Conservation (phyloP, 2,329 filamentous ascomycete species). For the Penicillium sclerotigenum region DNA sequence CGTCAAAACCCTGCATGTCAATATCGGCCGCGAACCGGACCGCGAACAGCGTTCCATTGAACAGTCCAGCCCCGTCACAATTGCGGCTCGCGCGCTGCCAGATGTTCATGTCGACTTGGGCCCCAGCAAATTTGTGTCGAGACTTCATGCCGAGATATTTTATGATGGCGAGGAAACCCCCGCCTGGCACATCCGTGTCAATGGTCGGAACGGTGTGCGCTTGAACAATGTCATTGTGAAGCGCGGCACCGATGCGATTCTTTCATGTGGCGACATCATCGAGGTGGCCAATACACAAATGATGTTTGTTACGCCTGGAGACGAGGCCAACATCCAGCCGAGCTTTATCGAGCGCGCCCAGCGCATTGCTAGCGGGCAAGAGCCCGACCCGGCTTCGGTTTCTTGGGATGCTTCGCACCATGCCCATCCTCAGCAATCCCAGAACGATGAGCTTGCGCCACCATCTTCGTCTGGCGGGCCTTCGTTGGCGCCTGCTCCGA, state of each 20-base stretch:
- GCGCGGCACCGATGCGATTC: constrained; percentile 60
- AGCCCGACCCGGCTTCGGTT: constrained; percentile 29
- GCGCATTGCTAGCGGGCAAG: constrained; percentile 42
- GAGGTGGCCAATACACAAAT: constrained; percentile 93
- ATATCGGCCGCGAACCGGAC: constrained; percentile 50
- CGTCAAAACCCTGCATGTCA: constrained; percentile 48
- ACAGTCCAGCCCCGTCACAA: constrained; percentile 47
- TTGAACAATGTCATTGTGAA: constrained; percentile 72
- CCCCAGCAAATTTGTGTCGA: constrained; percentile 76
- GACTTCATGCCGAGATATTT: constrained; percentile 70
- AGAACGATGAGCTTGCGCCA: constrained; percentile 18
- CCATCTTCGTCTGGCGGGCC: constrained; percentile 30
- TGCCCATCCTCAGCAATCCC: constrained; percentile 34
- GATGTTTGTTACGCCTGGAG: constrained; percentile 93
- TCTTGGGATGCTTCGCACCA: constrained; percentile 40
- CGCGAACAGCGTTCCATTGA: constrained; percentile 42
- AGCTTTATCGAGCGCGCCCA: constrained; percentile 68
- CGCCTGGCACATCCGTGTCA: constrained; percentile 80
- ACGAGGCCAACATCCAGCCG: constrained; percentile 65
- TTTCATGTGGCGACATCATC: constrained; percentile 85
- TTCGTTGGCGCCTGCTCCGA: constrained; percentile 44
- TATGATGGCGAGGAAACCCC: constrained; percentile 63
- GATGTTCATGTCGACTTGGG: constrained; percentile 83
- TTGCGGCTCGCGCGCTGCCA: constrained; percentile 43
- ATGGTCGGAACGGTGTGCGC: constrained; percentile 86